phyloP scores from a whole-genome alignment of 2,329 filamentous ascomycete genomes.

The Lecanosticta acicola region DNA sequence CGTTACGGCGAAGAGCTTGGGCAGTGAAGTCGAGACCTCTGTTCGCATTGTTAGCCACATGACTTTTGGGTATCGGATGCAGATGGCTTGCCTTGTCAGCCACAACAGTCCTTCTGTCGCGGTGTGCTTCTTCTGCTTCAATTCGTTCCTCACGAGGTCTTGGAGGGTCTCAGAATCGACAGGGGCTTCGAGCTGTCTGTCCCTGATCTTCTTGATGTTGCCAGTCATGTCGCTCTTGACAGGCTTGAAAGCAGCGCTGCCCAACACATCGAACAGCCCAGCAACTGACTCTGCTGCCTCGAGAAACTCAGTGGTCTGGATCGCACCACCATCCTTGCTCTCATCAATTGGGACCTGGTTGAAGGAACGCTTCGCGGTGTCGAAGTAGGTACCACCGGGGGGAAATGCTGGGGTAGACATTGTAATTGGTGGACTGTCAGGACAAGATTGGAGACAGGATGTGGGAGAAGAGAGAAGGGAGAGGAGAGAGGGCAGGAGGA shows the following conservation, averaged over 20 bases:
- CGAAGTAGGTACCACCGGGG: slow-evolving; percentile 72
- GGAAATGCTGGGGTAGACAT: slow-evolving; percentile 15
- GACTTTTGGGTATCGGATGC: not conserved
- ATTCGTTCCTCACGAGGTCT: slow-evolving; percentile 76
- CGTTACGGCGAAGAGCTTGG: slow-evolving; percentile 73
- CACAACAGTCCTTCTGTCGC: slow-evolving; percentile 88
- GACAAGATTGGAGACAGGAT: not conserved
- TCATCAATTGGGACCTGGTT: slow-evolving; percentile 71
- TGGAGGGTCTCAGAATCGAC: slow-evolving; percentile 78
- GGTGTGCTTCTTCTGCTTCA: slow-evolving; percentile 81
- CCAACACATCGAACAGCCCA: slow-evolving; percentile 69
- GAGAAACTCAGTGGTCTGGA: slow-evolving; percentile 81
- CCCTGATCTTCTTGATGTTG: slow-evolving; percentile 94
- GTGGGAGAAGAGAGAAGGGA: not conserved
- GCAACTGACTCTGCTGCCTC: slow-evolving; percentile 83
- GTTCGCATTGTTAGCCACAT: slow-evolving; percentile 6
- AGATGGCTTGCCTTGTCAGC: slow-evolving; percentile 66
- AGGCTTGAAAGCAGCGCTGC: slow-evolving; percentile 71
- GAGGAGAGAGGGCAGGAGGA: not conserved
- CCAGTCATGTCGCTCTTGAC: slow-evolving; percentile 88
- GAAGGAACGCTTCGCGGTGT: slow-evolving; percentile 79
- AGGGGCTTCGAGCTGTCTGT: slow-evolving; percentile 72
- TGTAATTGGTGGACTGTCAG: not conserved
- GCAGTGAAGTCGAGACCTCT: slow-evolving; percentile 93
- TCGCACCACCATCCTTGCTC: slow-evolving; percentile 68